Base-by-base conservation (phyloP, 1,139 yeast species). In the Komagataea norvegica region DNA sequence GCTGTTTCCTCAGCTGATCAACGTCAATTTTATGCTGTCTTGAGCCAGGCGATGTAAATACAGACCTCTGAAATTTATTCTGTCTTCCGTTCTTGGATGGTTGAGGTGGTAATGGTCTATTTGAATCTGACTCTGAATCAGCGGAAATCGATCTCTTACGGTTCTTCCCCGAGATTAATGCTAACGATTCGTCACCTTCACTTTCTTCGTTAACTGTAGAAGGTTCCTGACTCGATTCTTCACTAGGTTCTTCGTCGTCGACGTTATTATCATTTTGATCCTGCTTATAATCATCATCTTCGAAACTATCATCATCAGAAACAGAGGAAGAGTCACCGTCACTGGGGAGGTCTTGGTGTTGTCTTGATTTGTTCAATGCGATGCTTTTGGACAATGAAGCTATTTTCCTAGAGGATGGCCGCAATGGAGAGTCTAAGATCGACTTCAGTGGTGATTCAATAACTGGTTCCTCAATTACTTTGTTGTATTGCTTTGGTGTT, bases 371-470 rank as follows among this genome's bases (percentile, higher is more conserved):
- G 20, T 35, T 35, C 16, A 34, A 25, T 18, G 41, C 44, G 2
- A 42, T 37, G 1, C 34, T 38, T 19, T 46, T 46, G 1, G 51
- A 28, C 5, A 38, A 14, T 16, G 42, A 32, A 4, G 49, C 41
- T 10, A 24, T 36, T 29, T 16, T 28, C 34, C 14, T 45, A 10
- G 25, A 33, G 16, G 42, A 34, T 8, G 49, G 47, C 11, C 44
- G 49, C n/a, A 48, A 17, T n/a, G 51, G 52, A 8, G 50, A 44
- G 25, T 46, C 45, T 8, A 47, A 35, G 9, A 46, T 45, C 14
- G 51, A 46, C 26, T 25, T 43, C 24, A 44, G 28, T 3, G 51
- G 48, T 2, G 55, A 46, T 6, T 43, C 42, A 9, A 22, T 11
- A 8, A 15, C n/a, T 10, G 9, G 27, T 14, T 29, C 27, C 5